These are phyloP conservation scores for Peronospora belbahrii DNA, from an alignment of 352 stramenopile species.

Conservation along the genomic window DNA sequence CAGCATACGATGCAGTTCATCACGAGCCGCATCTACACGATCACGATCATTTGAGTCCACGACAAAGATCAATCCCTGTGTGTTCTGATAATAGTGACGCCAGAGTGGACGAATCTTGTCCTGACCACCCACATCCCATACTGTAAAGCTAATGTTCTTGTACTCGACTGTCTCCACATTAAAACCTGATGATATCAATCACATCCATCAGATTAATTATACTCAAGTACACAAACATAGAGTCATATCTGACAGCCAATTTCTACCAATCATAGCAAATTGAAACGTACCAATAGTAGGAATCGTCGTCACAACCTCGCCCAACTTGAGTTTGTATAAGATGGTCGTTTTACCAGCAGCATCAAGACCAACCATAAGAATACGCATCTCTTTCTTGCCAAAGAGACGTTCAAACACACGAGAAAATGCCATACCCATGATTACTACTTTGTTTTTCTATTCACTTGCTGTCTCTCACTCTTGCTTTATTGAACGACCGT, in stretches of 20 bases:
- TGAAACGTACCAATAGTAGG: conserved; percentile 89
- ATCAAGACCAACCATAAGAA: conserved; percentile 99
- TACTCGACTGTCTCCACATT: conserved; percentile 99
- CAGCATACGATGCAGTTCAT: conserved; percentile 98
- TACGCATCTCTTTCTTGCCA: conserved; percentile 98
- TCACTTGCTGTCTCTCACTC: not conserved
- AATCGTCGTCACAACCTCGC: conserved; percentile 96
- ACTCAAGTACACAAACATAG: too few species aligned
- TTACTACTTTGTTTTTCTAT: conserved; percentile 31
- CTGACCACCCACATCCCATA: conserved; percentile 99
- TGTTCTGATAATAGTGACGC: conserved; percentile 99
- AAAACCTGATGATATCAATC: conserved; percentile 69
- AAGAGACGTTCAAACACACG: conserved; percentile 97
- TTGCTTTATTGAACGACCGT: conserved; percentile 20
- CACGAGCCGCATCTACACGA: conserved; percentile 93
- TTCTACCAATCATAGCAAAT: too few species aligned
- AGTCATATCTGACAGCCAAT: too few species aligned
- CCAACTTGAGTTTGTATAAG: conserved; percentile 91
- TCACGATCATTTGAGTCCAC: conserved; percentile 98
- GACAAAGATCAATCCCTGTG: conserved; percentile 99
- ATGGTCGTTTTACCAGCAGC: conserved; percentile 99
- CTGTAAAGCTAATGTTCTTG: conserved; percentile 99
- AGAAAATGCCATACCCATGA: conserved; percentile 97
- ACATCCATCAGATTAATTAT: not conserved
- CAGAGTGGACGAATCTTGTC: conserved; percentile 98